Percentiles rank a stretch among this genome's conserved stretches.
Conservation (phyloP, 768 basidiomycete genomes). For the Leccinum truebloodii region DNA sequence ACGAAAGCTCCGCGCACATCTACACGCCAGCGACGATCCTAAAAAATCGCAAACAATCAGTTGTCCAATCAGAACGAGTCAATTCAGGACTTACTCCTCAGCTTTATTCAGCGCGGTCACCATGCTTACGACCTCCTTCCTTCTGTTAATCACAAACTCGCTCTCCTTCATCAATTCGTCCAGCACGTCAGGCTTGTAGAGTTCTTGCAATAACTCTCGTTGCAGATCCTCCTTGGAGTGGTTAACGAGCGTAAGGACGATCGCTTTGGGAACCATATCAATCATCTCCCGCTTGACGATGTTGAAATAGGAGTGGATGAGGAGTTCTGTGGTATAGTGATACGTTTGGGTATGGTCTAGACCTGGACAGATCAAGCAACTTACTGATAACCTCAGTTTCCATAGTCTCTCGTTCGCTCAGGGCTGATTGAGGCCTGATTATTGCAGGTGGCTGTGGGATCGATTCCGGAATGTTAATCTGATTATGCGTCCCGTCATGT, state of each 20-base stretch:
- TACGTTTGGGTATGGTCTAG: constrained; percentile 1
- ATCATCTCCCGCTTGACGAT: constrained; percentile 99
- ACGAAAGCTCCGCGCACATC: constrained; percentile 12
- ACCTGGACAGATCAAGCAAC: constrained; percentile 32
- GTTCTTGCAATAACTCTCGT: constrained; percentile 88
- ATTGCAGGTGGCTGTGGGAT: constrained; percentile 68
- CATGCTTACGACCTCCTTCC: constrained; percentile 95
- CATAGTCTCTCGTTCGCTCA: constrained; percentile 95
- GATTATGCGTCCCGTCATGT: constrained; percentile 16
- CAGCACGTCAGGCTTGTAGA: constrained; percentile 96
- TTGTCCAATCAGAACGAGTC: constrained; percentile 1
- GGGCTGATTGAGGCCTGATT: constrained; percentile 86
- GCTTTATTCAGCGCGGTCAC: constrained; percentile 94
- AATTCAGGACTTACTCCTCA: constrained; percentile 81
- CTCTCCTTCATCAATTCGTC: constrained; percentile 95
- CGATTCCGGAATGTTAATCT: background rate
- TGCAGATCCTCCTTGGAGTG: constrained; percentile 95
- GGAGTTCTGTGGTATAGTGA: constrained; percentile 66
- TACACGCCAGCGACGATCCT: constrained; percentile 70
- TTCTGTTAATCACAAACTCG: constrained; percentile 82
- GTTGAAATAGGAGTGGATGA: constrained; percentile 97
- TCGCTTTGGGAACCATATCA: constrained; percentile 98
- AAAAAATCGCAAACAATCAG: constrained; percentile 11
- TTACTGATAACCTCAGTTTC: constrained; percentile 99
- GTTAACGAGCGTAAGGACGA: constrained; percentile 87